Evolutionary conservation across 2,329 filamentous ascomycete genomes (phyloP), one percentile per base, ranked within the genome.

Genomic region (Botrytis hyacinthi): DNA sequence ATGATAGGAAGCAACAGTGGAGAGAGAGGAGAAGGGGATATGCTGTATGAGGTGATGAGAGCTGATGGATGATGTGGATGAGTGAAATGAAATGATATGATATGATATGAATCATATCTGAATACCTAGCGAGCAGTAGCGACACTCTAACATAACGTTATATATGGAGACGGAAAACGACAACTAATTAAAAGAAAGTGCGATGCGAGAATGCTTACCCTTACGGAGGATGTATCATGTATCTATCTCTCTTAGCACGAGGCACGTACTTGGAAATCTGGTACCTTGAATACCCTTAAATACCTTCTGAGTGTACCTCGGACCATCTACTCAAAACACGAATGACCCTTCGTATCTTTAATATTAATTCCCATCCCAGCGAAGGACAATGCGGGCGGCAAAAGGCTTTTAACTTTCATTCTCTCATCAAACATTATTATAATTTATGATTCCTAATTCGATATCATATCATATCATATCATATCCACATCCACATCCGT

Each of bases 121-220:
- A 48, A 54, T 9, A 62, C 14, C 22, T 42, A 62, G 35, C 35
- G 35, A 37, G 35, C 1, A 37, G 35, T 37, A 37, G 35, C 20
- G 26, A 61, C 35, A n/a, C 35, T 40, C 26, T 61, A 61, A 61
- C 59, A 61, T 9, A 62, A 63, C 61, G 37, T 63, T 63, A 63
- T 63, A 63, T 44, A 63, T 63, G 61, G 61, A 63, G 61, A 40
- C 26, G 4, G 3, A 20, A 63, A 63, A 22, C 61, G 37, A 63
- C 40, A 51, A 51, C 20, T 51, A 66, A 66, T 66, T 48, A 66
- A 66, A 66, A 46, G 42, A 66, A 46, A 29, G 62, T 29, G 35
- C 10, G 26, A 22, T 46, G 42, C 18, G 29, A 46, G 20, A 46
- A 32, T 46, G 40, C 18, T 32, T 16, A 46, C 59, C 18, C 18